Percentiles rank a stretch among this genome's conserved stretches.
Conservation (phyloP, 352 stramenopile species). For the Phytophthora fragariae region DNA sequence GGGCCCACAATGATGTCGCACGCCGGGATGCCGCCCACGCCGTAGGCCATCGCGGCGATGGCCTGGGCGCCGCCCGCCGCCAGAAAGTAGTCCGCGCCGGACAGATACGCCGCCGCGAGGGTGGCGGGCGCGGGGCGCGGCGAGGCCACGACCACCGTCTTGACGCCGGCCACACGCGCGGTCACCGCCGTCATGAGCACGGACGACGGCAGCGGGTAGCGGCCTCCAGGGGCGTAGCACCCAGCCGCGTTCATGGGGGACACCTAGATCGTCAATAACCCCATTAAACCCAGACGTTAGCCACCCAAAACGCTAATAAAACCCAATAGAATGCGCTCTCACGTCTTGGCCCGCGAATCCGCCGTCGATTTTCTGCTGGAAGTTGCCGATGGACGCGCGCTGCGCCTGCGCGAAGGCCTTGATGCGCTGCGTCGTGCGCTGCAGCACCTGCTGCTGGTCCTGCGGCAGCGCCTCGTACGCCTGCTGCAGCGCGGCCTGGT, state of each 20-base stretch:
- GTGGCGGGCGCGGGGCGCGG: conserved; percentile 93
- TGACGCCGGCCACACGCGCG: conserved; percentile 93
- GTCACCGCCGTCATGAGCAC: conserved; percentile 98
- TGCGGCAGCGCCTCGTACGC: conserved; percentile 69
- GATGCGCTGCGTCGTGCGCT: conserved; percentile 92
- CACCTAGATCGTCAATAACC: conserved; percentile 24
- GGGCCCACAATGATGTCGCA: conserved; percentile 99
- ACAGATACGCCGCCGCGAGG: conserved; percentile 94
- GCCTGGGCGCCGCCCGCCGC: conserved; percentile 83
- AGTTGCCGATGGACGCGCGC: conserved; percentile 91
- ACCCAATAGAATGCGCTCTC: conserved; percentile 10
- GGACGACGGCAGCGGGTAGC: conserved; percentile 97
- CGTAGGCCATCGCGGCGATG: conserved; percentile 97
- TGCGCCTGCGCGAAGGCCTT: conserved; percentile 95
- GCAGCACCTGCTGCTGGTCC: conserved; percentile 82
- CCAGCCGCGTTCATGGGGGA: conserved; percentile 86
- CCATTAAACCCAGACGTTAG: conserved; percentile 4
- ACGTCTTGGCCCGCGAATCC: conserved; percentile 95
- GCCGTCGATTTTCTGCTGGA: conserved; percentile 95
- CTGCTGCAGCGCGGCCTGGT: too few species aligned
- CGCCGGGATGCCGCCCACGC: conserved; percentile 87
- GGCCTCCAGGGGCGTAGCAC: conserved; percentile 97
- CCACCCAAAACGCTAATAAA: background rate
- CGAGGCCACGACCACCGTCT: conserved; percentile 95
- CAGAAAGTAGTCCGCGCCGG: conserved; percentile 91